phyloP scores from a whole-genome alignment of 1,284 basidiomycete genomes.

The Agroathelia rolfsii region DNA sequence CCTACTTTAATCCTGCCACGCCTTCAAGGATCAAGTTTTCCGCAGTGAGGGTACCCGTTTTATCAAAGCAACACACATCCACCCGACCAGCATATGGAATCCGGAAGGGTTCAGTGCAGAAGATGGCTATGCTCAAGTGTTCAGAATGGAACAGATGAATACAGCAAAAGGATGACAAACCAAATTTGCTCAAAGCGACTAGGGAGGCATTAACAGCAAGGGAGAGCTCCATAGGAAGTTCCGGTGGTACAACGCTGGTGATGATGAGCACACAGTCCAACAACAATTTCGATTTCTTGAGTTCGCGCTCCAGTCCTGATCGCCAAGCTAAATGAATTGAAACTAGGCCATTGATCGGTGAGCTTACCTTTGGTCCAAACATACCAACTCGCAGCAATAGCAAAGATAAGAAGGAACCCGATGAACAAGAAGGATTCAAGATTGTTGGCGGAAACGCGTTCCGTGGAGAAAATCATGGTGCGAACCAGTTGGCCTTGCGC shows the following conservation, averaged over 20 bases:
- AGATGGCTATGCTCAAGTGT: slow-evolving; percentile 60
- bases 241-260: slow-evolving; percentile 92
- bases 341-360: neutral
- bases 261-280: slow-evolving; percentile 92
- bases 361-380: slow-evolving; percentile 86
- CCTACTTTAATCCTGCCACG: slow-evolving; percentile 79
- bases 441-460: slow-evolving; percentile 91
- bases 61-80: slow-evolving; percentile 96
- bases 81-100: slow-evolving; percentile 90
- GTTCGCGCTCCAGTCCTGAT: slow-evolving; percentile 73
- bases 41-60: slow-evolving; percentile 94
- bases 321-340: slow-evolving; percentile 1
- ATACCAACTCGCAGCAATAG: slow-evolving; percentile 91
- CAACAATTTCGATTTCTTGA: slow-evolving; percentile 88
- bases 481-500: slow-evolving; percentile 91
- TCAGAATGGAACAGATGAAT: slow-evolving; percentile 1
- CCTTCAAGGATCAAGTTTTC: slow-evolving; percentile 93
- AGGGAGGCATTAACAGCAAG: slow-evolving; percentile 90
- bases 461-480: slow-evolving; percentile 96
- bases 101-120: slow-evolving; percentile 95
- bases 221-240: slow-evolving; percentile 92
- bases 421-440: slow-evolving; percentile 92
- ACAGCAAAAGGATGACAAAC: slow-evolving; percentile 29
- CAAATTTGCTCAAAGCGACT: slow-evolving; percentile 87
- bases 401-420: slow-evolving; percentile 91